A percentile compares a stretch with the other conserved stretches of the same genome.
Conservation (phyloP, 169 alveolate species). For the Plasmodium blacklocki region DNA sequence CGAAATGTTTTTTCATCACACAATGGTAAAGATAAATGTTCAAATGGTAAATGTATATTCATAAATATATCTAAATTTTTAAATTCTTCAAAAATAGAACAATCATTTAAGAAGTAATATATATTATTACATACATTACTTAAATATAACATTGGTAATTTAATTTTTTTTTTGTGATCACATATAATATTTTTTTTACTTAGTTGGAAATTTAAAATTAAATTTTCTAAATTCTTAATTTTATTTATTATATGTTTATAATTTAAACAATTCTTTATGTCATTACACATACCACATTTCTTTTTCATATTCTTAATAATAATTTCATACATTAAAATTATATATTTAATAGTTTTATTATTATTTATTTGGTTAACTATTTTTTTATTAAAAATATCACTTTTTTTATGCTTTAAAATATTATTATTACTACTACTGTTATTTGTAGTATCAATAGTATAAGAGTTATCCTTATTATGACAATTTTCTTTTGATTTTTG, state of each 20-base stretch:
- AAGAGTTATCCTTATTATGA: not conserved
- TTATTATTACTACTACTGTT: constrained; percentile 1
- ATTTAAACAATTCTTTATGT: constrained; percentile 44
- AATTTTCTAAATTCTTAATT: constrained; percentile 18
- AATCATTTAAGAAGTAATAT: constrained; percentile 63
- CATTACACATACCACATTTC: constrained; percentile 52
- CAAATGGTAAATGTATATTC: constrained; percentile 74
- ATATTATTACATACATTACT: constrained; percentile 53
- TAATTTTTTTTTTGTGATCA: constrained; percentile 16
- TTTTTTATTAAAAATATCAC: not conserved
- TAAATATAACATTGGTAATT: constrained; percentile 16
- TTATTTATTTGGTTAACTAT: constrained; percentile 6
- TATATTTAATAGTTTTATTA: constrained; percentile 16
- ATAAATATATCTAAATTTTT: constrained; percentile 63
- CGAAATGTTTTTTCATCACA: constrained; percentile 67
- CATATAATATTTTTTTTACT: constrained; percentile 19
- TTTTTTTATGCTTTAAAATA: not conserved
- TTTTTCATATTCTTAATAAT: constrained; percentile 30
- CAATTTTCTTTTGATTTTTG: too few species aligned
- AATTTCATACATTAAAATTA: constrained; percentile 14
- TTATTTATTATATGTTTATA: constrained; percentile 51
- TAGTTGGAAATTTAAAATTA: constrained; percentile 11
- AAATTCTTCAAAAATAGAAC: constrained; percentile 37
- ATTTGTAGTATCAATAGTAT: too few species aligned
- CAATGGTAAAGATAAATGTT: constrained; percentile 57